Evolutionary conservation across 495 filamentous ascomycete species (phyloP).

Genomic region (Daldinia loculata): DNA sequence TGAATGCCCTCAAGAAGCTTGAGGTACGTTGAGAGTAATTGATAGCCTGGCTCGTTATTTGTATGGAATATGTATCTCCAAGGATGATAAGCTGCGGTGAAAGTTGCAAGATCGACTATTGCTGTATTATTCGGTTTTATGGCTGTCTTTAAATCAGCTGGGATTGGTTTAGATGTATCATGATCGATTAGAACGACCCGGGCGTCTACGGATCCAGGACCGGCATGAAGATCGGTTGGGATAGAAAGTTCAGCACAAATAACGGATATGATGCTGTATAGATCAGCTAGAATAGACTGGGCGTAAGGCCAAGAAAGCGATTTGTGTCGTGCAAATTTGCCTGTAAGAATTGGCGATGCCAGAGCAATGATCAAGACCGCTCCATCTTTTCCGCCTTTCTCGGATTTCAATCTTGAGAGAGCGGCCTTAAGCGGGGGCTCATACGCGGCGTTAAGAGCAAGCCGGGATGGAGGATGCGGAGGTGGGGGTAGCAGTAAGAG

Average conservation of each 20-base stretch:
- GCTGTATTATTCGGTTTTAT: conserved; percentile 58
- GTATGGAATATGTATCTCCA: conserved; percentile 79
- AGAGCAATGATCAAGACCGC: conserved; percentile 63
- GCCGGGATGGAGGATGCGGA: conserved; percentile 56
- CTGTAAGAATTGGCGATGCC: conserved; percentile 61
- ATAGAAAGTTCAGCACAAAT: conserved; percentile 67
- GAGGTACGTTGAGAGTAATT: conserved; percentile 53
- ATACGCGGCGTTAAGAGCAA: conserved; percentile 64
- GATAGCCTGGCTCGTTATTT: conserved; percentile 64
- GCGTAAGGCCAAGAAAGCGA: conserved; percentile 65
- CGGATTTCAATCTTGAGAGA: conserved; percentile 54
- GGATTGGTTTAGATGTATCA: conserved; percentile 51
- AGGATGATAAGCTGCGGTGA: conserved; percentile 68
- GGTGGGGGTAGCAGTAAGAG: conserved; percentile 67
- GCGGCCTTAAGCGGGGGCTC: conserved; percentile 59
- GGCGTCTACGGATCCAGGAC: conserved; percentile 76
- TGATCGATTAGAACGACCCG: conserved; percentile 77
- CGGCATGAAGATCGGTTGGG: conserved; percentile 66
- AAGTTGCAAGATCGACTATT: conserved; percentile 69
- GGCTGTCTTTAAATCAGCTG: conserved; percentile 40
- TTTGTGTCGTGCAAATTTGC: conserved; percentile 55
- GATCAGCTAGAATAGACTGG: conserved; percentile 74
- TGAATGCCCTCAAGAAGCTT: conserved; percentile 56
- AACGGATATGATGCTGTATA: conserved; percentile 80
- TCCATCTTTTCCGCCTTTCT: conserved; percentile 40